These are phyloP conservation scores for Calocera cornea DNA, from an alignment of 768 basidiomycete species.

Conservation along the genomic window DNA sequence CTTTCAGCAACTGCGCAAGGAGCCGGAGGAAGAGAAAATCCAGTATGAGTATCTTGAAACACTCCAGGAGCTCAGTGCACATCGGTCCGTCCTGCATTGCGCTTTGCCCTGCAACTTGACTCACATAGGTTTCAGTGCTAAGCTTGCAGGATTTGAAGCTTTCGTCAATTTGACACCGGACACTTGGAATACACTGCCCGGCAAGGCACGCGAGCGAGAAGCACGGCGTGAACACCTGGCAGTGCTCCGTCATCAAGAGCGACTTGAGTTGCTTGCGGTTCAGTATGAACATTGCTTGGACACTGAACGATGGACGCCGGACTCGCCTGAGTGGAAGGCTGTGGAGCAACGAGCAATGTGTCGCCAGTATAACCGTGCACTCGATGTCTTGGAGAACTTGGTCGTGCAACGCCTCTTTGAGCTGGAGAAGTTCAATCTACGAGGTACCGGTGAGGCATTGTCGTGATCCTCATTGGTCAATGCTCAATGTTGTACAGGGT, in stretches of 20 bases:
- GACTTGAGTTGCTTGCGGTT: background rate
- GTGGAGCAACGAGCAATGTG: background rate
- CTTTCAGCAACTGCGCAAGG: conserved; percentile 5
- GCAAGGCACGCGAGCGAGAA: background rate
- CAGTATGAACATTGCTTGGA: background rate
- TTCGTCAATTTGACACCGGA: background rate
- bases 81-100: too few species aligned
- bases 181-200: background rate
- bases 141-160: background rate
- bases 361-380: background rate
- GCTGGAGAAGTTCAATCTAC: background rate
- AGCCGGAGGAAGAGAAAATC: conserved; percentile 9
- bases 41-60: conserved; percentile 12
- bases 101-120: too few species aligned
- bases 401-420: conserved; percentile 3
- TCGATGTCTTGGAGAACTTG: background rate
- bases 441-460: background rate
- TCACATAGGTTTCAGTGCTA: too few species aligned
- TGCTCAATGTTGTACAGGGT: conserved; percentile 16
- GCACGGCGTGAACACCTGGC: background rate
- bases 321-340: background rate
- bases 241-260: background rate
- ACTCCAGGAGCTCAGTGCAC: background rate
- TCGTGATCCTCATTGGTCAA: background rate
- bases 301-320: background rate